These are phyloP conservation scores for Colletotrichum chrysophilum DNA, from an alignment of 2,329 filamentous ascomycete species.

Conservation along the genomic window DNA sequence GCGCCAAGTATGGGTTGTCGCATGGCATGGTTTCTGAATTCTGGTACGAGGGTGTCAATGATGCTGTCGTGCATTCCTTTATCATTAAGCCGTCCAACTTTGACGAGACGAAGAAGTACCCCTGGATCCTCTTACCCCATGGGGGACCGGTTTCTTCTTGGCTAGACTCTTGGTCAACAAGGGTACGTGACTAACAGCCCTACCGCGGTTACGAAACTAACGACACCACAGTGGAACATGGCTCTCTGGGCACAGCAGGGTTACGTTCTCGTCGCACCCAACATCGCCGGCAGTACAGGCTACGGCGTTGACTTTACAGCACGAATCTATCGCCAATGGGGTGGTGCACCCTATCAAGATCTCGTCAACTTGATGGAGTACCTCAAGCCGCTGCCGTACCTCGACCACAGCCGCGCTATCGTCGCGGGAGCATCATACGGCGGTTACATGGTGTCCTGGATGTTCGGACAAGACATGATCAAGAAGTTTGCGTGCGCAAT, in stretches of 20 bases:
- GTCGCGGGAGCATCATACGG: conserved; percentile 60
- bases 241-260: conserved; percentile 65
- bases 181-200: conserved; percentile 29
- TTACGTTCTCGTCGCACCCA: conserved; percentile 64
- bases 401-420: conserved; percentile 58
- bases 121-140: conserved; percentile 41
- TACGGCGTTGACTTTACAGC: conserved; percentile 51
- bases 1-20: conserved; percentile 36
- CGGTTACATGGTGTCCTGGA: conserved; percentile 67
- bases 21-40: conserved; percentile 43
- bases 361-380: conserved; percentile 58
- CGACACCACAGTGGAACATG: conserved; percentile 51
- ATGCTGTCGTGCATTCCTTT: conserved; percentile 42
- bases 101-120: conserved; percentile 39
- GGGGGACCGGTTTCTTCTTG: conserved; percentile 50
- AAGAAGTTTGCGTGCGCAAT: conserved; percentile 43
- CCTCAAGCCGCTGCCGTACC: conserved; percentile 54
- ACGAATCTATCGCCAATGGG: conserved; percentile 56
- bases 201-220: neutral
- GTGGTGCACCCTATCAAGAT: conserved; percentile 59
- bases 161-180: conserved; percentile 58
- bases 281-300: conserved; percentile 62
- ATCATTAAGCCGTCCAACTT: conserved; percentile 43
- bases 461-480: conserved; percentile 58
- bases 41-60: conserved; percentile 42